Conservation (phyloP, 495 filamentous ascomycete species). For the Penicillium canariense region DNA sequence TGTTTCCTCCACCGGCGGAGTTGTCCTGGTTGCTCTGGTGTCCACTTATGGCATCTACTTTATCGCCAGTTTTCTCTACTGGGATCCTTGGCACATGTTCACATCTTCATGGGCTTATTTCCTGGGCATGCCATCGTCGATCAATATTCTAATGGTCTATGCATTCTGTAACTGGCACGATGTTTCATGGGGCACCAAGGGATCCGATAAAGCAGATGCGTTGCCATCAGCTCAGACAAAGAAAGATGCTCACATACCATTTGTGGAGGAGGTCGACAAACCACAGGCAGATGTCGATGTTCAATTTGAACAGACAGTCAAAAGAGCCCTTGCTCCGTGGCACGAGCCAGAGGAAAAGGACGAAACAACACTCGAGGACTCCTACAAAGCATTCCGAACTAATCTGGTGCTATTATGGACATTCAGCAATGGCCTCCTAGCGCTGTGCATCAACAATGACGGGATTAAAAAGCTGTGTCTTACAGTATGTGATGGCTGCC, state of each 20-base stretch:
- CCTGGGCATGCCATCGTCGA: conserved; percentile 1
- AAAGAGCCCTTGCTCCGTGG: conserved; percentile 75
- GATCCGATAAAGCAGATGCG: conserved; percentile 2
- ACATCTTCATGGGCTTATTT: conserved; percentile 3
- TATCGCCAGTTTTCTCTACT: conserved; percentile 3
- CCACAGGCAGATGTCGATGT: conserved; percentile 92
- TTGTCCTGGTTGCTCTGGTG: neutral
- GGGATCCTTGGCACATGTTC: conserved; percentile 5
- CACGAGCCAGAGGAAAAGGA: conserved; percentile 54
- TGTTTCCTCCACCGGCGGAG: conserved; percentile 55
- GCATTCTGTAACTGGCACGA: conserved; percentile 95
- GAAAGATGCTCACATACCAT: conserved; percentile 70
- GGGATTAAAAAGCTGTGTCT: conserved; percentile 71
- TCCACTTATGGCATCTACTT: conserved; percentile 4
- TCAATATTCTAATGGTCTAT: conserved; percentile 6
- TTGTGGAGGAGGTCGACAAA: conserved; percentile 85
- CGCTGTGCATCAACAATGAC: conserved; percentile 77
- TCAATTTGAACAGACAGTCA: conserved; percentile 86
- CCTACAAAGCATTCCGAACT: conserved; percentile 92
- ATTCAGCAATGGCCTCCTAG: conserved; percentile 78
- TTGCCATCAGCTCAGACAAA: neutral
- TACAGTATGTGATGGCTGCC: conserved; percentile 55
- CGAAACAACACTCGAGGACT: conserved; percentile 77
- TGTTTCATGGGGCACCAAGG: conserved; percentile 5
- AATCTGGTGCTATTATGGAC: conserved; percentile 80